phyloP scores from a whole-genome alignment of 495 filamentous ascomycete species.

The Aspergillus haitiensis region DNA sequence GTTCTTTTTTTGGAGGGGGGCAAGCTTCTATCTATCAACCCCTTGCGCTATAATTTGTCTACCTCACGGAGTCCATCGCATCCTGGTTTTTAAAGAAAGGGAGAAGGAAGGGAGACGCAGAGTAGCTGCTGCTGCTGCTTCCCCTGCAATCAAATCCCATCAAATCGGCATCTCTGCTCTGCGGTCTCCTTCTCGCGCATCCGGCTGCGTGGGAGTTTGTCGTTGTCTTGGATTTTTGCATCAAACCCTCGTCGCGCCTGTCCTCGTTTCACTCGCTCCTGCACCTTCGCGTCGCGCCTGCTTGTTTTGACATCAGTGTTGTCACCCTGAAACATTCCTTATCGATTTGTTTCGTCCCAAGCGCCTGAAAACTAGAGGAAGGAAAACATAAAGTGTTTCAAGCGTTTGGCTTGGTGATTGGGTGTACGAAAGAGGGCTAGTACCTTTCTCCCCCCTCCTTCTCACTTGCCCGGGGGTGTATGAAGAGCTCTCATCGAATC shows the following conservation, averaged over 20 bases:
- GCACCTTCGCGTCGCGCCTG: slow-evolving; percentile 32
- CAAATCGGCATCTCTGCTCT: slow-evolving; percentile 18
- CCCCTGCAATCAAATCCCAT: slow-evolving; percentile 25
- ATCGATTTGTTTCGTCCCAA: slow-evolving; percentile 21
- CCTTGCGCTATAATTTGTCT: slow-evolving; percentile 26
- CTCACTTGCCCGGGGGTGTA: slow-evolving; percentile 13
- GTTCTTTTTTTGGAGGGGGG: slow-evolving; percentile 19
- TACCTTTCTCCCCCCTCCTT: slow-evolving; percentile 9
- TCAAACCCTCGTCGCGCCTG: slow-evolving; percentile 27
- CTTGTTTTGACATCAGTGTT: slow-evolving; percentile 29
- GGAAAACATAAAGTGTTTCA: slow-evolving; percentile 20
- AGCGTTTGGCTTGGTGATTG: slow-evolving; percentile 23
- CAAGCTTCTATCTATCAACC: slow-evolving; percentile 16
- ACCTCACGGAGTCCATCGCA: slow-evolving; percentile 17
- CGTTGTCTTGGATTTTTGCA: slow-evolving; percentile 26
- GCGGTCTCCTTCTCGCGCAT: slow-evolving; percentile 20
- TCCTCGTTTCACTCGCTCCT: slow-evolving; percentile 25
- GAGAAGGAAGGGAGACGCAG: slow-evolving; percentile 33
- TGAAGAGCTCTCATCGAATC: slow-evolving; percentile 14
- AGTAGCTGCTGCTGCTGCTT: slow-evolving; percentile 28
- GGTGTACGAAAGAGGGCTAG: slow-evolving; percentile 19
- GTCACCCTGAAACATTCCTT: slow-evolving; percentile 30
- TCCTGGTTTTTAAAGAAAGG: slow-evolving; percentile 27
- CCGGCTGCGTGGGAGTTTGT: slow-evolving; percentile 15
- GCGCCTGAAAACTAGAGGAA: slow-evolving; percentile 16